Conservation (phyloP, 2,329 filamentous ascomycete genomes). For the Daldinia sp. region DNA sequence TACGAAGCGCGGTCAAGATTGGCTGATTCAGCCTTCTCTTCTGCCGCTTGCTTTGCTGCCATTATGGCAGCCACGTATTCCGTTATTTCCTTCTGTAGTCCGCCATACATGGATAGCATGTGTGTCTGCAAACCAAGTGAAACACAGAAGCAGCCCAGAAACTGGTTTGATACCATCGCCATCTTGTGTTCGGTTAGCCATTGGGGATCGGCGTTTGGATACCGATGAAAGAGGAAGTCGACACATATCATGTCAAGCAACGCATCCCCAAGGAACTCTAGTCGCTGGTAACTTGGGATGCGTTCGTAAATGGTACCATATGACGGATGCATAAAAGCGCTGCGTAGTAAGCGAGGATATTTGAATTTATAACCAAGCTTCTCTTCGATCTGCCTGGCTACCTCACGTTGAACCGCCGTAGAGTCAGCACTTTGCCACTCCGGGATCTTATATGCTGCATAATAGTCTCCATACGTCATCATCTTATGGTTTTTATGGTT, state of each 20-base stretch:
- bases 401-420: slow-evolving; percentile 73
- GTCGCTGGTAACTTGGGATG: slow-evolving; percentile 87
- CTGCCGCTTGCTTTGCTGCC: slow-evolving; percentile 55
- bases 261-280: slow-evolving; percentile 92
- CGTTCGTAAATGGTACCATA: slow-evolving; percentile 77
- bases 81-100: slow-evolving; percentile 55
- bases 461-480: slow-evolving; percentile 76
- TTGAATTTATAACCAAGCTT: slow-evolving; percentile 71
- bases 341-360: slow-evolving; percentile 78
- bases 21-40: slow-evolving; percentile 48
- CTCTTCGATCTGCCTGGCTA: slow-evolving; percentile 69
- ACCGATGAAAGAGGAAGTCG: slow-evolving; percentile 79
- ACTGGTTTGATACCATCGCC: slow-evolving; percentile 98
- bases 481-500: slow-evolving; percentile 74
- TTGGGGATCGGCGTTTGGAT: slow-evolving; percentile 84
- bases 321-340: slow-evolving; percentile 88
- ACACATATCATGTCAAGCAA: slow-evolving; percentile 70
- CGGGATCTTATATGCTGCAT: slow-evolving; percentile 71
- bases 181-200: slow-evolving; percentile 99
- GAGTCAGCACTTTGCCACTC: slow-evolving; percentile 70
- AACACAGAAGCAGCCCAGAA: slow-evolving; percentile 83
- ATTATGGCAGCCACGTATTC: slow-evolving; percentile 67
- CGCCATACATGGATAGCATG: slow-evolving; percentile 63
- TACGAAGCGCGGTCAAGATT: slow-evolving; percentile 52
- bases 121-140: slow-evolving; percentile 79